Percentiles rank a stretch among this genome's conserved stretches.
phyloP scores from a whole-genome alignment of 2,329 filamentous ascomycete species.

The Sclerotinia spermophila region DNA sequence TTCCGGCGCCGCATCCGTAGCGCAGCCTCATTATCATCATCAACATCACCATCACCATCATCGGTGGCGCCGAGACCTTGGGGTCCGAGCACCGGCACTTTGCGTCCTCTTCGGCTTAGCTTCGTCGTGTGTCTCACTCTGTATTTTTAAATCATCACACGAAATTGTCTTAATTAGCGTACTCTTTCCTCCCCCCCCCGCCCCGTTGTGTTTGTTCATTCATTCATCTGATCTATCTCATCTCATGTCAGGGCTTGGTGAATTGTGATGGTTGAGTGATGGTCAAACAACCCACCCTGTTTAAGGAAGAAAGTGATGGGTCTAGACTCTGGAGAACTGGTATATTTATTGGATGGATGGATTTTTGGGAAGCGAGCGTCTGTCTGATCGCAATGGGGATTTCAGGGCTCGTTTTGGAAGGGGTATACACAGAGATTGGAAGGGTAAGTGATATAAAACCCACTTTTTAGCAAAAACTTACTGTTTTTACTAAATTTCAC shows the following conservation, averaged over 20 bases:
- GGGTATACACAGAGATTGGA: too few relatives aligned
- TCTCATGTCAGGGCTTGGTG: background rate
- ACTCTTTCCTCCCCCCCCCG: background rate
- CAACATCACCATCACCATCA: too few relatives aligned
- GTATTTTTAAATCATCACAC: background rate
- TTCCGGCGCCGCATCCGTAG: too few relatives aligned
- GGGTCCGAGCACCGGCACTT: background rate
- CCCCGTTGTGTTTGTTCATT: background rate
- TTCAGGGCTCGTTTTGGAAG: background rate
- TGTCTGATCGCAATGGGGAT: background rate
- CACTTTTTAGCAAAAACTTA: too few relatives aligned
- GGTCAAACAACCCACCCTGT: too few relatives aligned
- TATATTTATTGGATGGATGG: background rate
- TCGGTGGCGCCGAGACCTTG: background rate
- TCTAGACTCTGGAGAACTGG: too few relatives aligned
- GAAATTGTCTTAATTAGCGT: background rate
- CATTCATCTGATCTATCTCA: background rate
- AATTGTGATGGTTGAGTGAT: too few relatives aligned
- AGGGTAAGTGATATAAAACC: too few relatives aligned
- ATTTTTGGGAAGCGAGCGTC: background rate
- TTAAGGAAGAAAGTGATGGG: background rate
- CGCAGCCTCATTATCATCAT: too few relatives aligned
- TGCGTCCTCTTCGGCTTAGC: background rate
- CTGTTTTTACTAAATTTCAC: too few relatives aligned
- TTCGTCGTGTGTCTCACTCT: background rate